Conservation (phyloP, 257 asterid species). For the Nicotiana undulata region DNA sequence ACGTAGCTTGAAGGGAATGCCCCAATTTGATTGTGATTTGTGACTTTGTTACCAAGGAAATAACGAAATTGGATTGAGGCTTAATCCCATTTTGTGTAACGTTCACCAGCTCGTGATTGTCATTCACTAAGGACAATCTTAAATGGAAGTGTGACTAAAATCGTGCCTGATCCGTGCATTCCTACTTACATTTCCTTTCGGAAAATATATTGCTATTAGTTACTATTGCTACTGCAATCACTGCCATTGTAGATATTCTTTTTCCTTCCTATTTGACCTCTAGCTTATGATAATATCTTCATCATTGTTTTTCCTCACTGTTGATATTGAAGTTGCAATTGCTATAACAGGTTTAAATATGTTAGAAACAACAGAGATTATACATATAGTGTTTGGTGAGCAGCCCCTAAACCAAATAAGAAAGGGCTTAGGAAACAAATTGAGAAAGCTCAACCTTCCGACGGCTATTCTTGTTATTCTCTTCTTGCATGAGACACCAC, state of each 20-base stretch:
- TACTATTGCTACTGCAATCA: not conserved
- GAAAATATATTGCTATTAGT: not conserved
- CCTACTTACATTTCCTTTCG: not conserved
- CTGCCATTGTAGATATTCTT: not conserved
- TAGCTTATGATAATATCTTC: not conserved
- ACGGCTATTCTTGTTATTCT: not conserved
- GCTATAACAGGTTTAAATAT: not conserved
- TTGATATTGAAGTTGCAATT: not conserved
- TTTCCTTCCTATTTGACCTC: not conserved
- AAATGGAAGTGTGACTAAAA: not conserved
- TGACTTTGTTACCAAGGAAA: not conserved
- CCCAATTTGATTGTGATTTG: not conserved
- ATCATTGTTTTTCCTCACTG: not conserved
- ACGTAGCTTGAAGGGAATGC: not conserved
- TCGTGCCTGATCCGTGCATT: not conserved
- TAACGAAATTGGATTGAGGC: not conserved
- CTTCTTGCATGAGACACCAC: not conserved
- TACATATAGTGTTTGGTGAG: not conserved
- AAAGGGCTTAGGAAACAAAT: not conserved
- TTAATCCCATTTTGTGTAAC: not conserved
- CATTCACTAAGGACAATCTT: not conserved
- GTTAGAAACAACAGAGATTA: not conserved
- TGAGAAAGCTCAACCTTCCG: not conserved
- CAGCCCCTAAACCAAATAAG: not conserved
- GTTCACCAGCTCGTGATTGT: not conserved